Percentiles rank a stretch among this genome's conserved stretches.
Evolutionary conservation across 2,329 filamentous ascomycete species (phyloP).

Genomic region (Hypoxylon sp.): DNA sequence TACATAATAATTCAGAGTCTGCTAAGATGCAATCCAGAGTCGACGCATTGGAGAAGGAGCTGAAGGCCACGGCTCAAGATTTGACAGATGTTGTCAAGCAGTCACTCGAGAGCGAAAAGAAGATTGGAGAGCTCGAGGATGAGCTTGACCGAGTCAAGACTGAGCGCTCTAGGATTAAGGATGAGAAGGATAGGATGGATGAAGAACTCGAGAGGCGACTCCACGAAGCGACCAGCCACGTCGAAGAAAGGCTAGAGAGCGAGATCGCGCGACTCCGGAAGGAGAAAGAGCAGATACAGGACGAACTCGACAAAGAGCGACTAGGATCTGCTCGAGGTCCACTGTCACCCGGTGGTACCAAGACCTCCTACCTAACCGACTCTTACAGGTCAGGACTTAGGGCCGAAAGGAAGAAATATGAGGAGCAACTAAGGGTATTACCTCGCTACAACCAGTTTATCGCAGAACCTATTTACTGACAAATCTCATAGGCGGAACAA

Average conservation of each 20-base stretch:
- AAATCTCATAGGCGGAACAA: conserved; percentile 51
- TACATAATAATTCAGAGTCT: conserved; percentile 62
- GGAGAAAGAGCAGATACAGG: conserved; percentile 54
- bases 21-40: conserved; percentile 58
- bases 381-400: conserved; percentile 53
- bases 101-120: conserved; percentile 55
- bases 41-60: conserved; percentile 74
- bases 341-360: conserved; percentile 49
- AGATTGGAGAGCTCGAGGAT: conserved; percentile 53
- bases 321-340: conserved; percentile 48
- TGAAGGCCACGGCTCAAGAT: conserved; percentile 65
- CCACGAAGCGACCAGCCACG: conserved; percentile 46
- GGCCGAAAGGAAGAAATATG: conserved; percentile 55
- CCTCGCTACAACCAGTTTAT: neutral
- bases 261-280: conserved; percentile 50
- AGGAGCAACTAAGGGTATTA: conserved; percentile 55
- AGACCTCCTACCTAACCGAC: conserved; percentile 54
- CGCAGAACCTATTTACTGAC: conserved; percentile 36
- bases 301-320: conserved; percentile 54
- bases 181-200: conserved; percentile 47
- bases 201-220: conserved; percentile 51
- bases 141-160: conserved; percentile 53
- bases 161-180: conserved; percentile 48
- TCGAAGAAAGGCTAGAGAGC: conserved; percentile 49
- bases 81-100: conserved; percentile 54